Conservation (phyloP, 1,284 basidiomycete species). For the Ganoderma lucidum region DNA sequence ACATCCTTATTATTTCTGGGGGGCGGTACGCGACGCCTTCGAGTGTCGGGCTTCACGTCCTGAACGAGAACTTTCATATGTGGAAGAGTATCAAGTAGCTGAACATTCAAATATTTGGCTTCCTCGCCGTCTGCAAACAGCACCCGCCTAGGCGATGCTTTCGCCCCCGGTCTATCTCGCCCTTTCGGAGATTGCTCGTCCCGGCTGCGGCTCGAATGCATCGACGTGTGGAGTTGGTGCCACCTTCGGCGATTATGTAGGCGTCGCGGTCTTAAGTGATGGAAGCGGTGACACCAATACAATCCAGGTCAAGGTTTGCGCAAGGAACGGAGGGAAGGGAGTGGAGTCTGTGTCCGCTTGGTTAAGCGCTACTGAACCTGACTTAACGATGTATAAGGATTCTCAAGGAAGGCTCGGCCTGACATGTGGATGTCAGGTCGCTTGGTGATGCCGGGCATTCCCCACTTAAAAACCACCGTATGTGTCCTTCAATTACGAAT, state of each 20-base stretch:
- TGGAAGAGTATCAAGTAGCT: slow-evolving; percentile 4
- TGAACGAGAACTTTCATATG: neutral
- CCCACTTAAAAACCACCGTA: neutral
- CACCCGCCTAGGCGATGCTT: neutral
- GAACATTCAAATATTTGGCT: neutral
- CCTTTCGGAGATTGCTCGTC: neutral
- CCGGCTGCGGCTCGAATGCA: neutral
- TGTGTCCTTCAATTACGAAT: neutral
- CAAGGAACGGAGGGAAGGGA: neutral
- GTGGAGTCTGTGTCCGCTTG: neutral
- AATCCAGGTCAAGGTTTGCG: neutral
- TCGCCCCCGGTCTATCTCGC: neutral
- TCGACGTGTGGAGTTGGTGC: neutral
- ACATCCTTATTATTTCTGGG: slow-evolving; percentile 79
- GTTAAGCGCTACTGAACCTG: neutral
- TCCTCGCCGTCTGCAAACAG: too few relatives aligned
- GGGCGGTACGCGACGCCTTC: slow-evolving; percentile 60
- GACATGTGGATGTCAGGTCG: neutral
- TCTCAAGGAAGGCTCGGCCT: neutral
- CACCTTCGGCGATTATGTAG: neutral
- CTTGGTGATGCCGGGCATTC: neutral
- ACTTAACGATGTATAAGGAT: neutral
- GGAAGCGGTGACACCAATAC: neutral
- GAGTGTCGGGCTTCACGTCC: neutral
- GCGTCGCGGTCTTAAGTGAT: neutral